These are phyloP conservation scores for Daldinia loculata DNA, from an alignment of 495 filamentous ascomycete species.

Conservation along the genomic window DNA sequence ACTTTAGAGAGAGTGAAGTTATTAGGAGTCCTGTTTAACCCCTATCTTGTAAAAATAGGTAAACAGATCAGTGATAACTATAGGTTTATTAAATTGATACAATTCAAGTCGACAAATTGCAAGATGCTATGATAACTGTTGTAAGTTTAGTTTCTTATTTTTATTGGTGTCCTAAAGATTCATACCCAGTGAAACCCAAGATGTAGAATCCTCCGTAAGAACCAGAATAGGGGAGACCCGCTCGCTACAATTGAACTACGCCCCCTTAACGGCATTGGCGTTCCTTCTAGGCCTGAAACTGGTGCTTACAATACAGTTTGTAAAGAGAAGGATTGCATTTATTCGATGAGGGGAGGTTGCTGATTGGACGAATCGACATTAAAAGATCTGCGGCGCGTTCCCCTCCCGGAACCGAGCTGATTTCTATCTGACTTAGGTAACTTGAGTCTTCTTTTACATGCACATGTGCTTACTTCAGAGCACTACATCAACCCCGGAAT, in stretches of 20 bases:
- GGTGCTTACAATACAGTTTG: constrained; percentile 20
- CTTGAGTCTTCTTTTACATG: constrained; percentile 2
- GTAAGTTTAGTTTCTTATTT: constrained; percentile 22
- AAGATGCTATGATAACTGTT: constrained; percentile 13
- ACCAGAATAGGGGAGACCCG: constrained; percentile 20
- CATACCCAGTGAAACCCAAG: constrained; percentile 16
- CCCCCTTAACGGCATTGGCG: constrained; percentile 29
- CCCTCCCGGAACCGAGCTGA: constrained; percentile 23
- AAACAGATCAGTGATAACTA: constrained; percentile 8
- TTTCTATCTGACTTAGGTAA: constrained; percentile 4
- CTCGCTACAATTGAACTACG: constrained; percentile 17
- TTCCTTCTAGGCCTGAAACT: constrained; percentile 30
- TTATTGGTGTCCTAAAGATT: constrained; percentile 15
- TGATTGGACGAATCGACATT: constrained; percentile 22
- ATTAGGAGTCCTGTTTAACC: neutral
- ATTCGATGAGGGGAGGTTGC: constrained; percentile 3
- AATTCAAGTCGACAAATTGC: constrained; percentile 7
- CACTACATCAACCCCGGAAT: constrained; percentile 16
- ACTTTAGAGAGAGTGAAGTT: neutral
- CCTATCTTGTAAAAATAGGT: constrained; percentile 30
- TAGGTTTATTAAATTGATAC: constrained; percentile 11
- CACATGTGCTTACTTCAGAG: constrained; percentile 15
- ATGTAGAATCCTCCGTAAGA: constrained; percentile 23
- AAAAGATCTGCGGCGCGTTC: constrained; percentile 25
- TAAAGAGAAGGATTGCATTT: constrained; percentile 28